These are phyloP conservation scores for Thermothelomyces thermophilus DNA, from an alignment of 2,329 filamentous ascomycete species.

Conservation along the genomic window DNA sequence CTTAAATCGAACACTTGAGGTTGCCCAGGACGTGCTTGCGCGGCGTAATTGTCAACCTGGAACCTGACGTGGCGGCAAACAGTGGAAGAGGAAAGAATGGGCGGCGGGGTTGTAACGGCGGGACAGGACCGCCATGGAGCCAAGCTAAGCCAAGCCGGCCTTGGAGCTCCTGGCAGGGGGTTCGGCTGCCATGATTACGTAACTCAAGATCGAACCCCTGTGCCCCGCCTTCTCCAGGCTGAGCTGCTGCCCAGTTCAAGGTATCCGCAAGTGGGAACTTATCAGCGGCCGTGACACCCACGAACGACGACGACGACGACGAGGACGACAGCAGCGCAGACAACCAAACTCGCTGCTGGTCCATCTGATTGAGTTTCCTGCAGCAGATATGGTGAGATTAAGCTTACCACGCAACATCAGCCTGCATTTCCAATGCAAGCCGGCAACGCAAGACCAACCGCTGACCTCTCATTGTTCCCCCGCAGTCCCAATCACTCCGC, in stretches of 20 bases:
- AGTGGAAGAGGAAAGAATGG: constrained; percentile 20
- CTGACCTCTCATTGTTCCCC: constrained; percentile 3
- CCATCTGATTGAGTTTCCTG: constrained; percentile 5
- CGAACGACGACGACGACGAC: constrained; percentile 3
- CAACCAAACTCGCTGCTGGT: background rate
- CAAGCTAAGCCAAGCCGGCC: background rate
- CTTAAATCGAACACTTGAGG: too few species aligned
- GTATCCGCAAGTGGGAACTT: constrained; percentile 1
- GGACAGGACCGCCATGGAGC: background rate
- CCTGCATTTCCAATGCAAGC: background rate
- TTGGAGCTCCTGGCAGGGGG: background rate
- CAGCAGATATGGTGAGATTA: constrained; percentile 13
- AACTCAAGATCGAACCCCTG: background rate
- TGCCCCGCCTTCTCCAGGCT: constrained; percentile 12
- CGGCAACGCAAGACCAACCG: background rate
- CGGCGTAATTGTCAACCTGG: constrained; percentile 1
- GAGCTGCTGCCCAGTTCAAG: constrained; percentile 12
- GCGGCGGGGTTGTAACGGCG: constrained; percentile 10
- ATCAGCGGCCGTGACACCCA: background rate
- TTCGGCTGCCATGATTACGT: constrained; percentile 14
- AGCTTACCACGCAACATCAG: background rate
- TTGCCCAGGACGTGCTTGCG: background rate
- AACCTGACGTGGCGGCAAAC: constrained; percentile 10
- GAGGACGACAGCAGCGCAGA: constrained; percentile 8
- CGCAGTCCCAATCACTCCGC: constrained; percentile 86